Conservation (phyloP, 2,329 filamentous ascomycete species). For the Scytalidium lignicola region DNA sequence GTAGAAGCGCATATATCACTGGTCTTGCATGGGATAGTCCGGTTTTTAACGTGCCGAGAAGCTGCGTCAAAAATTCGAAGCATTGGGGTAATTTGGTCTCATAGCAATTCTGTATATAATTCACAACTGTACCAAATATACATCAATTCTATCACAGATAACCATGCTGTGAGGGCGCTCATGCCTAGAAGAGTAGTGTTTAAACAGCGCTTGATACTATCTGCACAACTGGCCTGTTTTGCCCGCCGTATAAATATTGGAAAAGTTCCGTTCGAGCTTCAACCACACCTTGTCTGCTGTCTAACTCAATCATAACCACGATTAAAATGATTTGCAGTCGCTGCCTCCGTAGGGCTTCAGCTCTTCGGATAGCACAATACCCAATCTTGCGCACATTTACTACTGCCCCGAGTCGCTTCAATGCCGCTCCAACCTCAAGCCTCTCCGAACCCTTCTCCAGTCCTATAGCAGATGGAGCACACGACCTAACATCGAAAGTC, state of each 20-base stretch:
- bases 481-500: not conserved
- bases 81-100: not conserved
- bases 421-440: constrained; percentile 20
- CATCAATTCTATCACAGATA: not conserved
- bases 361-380: constrained; percentile 5
- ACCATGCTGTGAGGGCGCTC: not conserved
- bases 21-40: not conserved
- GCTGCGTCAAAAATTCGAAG: not conserved
- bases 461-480: constrained; percentile 18
- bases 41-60: not conserved
- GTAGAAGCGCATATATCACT: not conserved
- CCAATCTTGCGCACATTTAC: constrained; percentile 10
- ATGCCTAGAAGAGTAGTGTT: not conserved
- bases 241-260: constrained; percentile 15
- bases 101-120: not conserved
- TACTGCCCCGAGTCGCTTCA: constrained; percentile 11
- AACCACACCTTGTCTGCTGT: constrained; percentile 8
- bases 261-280: constrained; percentile 1
- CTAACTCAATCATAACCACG: constrained; percentile 1
- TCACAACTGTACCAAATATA: constrained; percentile 5
- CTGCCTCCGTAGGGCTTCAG: constrained; percentile 44
- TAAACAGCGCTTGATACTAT: constrained; percentile 17
- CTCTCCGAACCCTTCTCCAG: constrained; percentile 28
- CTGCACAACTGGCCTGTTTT: constrained; percentile 6
- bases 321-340: constrained; percentile 30